Conservation (phyloP, 305 asterid species). For the Ilex paraguariensis region DNA sequence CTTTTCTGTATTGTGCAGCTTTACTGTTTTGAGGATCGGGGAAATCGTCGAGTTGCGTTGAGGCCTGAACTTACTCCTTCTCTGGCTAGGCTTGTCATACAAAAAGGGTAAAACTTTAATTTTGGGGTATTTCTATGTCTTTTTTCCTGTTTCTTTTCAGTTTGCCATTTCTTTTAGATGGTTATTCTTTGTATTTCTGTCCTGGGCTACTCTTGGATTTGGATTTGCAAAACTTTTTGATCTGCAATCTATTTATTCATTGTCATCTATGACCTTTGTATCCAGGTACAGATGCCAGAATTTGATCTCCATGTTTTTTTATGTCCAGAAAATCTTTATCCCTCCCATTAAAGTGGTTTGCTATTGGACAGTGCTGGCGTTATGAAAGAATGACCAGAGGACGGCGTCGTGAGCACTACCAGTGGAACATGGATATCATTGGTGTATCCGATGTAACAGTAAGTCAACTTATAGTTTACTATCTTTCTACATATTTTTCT, state of each 20-base stretch:
- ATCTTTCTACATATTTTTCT: constrained; percentile 10
- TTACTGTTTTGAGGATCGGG: constrained; percentile 96
- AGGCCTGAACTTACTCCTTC: constrained; percentile 99
- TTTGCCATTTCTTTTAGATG: neutral
- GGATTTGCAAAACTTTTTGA: constrained; percentile 6
- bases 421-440: constrained; percentile 98
- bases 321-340: constrained; percentile 88
- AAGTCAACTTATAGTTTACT: constrained; percentile 18
- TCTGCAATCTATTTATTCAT: constrained; percentile 24
- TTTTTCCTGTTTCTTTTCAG: neutral
- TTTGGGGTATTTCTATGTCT: constrained; percentile 3
- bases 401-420: constrained; percentile 95
- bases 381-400: constrained; percentile 97
- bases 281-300: constrained; percentile 48
- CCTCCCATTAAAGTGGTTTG: constrained; percentile 95
- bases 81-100: constrained; percentile 92
- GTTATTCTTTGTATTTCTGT: constrained; percentile 1
- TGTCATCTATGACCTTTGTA: constrained; percentile 27
- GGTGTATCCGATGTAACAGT: constrained; percentile 86
- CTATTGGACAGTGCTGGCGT: constrained; percentile 99
- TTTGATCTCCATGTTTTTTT: constrained; percentile 58
- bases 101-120: constrained; percentile 63
- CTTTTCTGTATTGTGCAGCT: constrained; percentile 40
- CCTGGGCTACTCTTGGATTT: constrained; percentile 3
- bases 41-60: constrained; percentile 90